Evolutionary conservation across 208 protist genomes (phyloP), one percentile per base, ranked within the genome.

Genomic region (Sergeia podlipaevii): DNA sequence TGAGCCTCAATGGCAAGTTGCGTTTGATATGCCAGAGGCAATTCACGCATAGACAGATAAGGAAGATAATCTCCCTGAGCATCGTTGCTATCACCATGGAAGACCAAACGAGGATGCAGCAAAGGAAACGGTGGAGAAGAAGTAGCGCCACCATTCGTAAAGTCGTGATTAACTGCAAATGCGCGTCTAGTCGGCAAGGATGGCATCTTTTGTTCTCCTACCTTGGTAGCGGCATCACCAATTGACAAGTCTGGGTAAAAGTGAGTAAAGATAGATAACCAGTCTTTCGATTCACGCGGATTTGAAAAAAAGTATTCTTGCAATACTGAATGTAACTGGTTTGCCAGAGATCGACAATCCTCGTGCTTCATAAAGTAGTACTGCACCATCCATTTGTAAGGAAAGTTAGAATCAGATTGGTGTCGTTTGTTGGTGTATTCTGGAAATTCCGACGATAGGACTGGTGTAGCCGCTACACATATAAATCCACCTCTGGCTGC

Each of bases 401-500:
- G 79, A 63, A 86, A 86, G 5, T 63, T 57, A 13, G 74, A 44
- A 54, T 82, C 70, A 39, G 65, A 77, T 51, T 86, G 79, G 23
- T 82, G 74, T 13, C 79, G 70, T 0, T 64, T 52, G 54, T 77
- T 72, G 7, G 45, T 63, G 54, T 80, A 82, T 23, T 73, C 60
- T 0, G 74, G 70, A 37, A 70, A 86, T 20, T 82, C 70, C 0
- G 15, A 15, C n/a, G 48, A 0, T 7, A 67, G 44, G 24, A 86
- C 32, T 0, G 74, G 79, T 20, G 80, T 67, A 0, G 79, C 70
- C 0, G 69, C 74, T 7, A 82, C 64, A 42, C 71, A 78, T 0
- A 79, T 54, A 49, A 72, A 80, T 7, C 74, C 79, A 52, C 42
- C 68, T 0, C 61, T 46, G 0, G 61, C 70, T 1, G 79, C 79